phyloP scores from a whole-genome alignment of 148 eudicot species.

The Heliamphora exappendiculata region DNA sequence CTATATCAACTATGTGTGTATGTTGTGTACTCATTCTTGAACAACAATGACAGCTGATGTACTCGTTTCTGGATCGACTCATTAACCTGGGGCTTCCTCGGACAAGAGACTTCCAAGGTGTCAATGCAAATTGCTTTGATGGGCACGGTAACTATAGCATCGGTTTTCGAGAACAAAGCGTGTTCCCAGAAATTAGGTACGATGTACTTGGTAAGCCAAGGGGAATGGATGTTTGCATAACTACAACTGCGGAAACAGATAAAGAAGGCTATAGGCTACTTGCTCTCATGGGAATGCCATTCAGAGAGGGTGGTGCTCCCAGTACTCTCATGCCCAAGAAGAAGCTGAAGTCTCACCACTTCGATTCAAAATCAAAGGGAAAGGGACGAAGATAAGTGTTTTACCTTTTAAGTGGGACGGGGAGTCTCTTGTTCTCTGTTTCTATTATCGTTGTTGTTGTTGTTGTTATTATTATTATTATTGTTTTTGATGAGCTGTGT shows the following conservation, averaged over 20 bases:
- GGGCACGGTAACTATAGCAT: slow-evolving; percentile 93
- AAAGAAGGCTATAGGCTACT: slow-evolving; percentile 72
- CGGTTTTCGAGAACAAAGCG: slow-evolving; percentile 77
- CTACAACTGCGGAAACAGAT: slow-evolving; percentile 84
- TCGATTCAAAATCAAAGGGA: slow-evolving; percentile 49
- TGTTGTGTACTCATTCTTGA: slow-evolving; percentile 1
- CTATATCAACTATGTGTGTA: not conserved
- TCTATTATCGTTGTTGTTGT: no score
- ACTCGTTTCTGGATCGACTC: slow-evolving; percentile 82
- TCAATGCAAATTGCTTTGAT: slow-evolving; percentile 85
- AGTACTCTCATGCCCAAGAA: slow-evolving; percentile 52
- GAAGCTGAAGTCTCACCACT: slow-evolving; percentile 87
- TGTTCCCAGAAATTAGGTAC: slow-evolving; percentile 72
- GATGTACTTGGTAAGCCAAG: slow-evolving; percentile 74
- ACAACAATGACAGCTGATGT: slow-evolving; percentile 58
- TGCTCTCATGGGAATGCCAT: slow-evolving; percentile 94
- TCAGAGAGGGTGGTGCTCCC: slow-evolving; percentile 66
- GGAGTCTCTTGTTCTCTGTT: not conserved
- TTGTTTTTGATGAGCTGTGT: not conserved
- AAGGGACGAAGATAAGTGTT: slow-evolving; percentile 31
- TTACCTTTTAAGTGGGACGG: not conserved
- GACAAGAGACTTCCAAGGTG: slow-evolving; percentile 87
- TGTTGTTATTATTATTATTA: not conserved
- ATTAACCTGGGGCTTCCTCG: slow-evolving; percentile 92
- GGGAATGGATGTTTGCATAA: slow-evolving; percentile 93